A percentile compares a stretch with the other conserved stretches of the same genome.
Conservation (phyloP, 2,329 filamentous ascomycete species). For the Venturia asperata region DNA sequence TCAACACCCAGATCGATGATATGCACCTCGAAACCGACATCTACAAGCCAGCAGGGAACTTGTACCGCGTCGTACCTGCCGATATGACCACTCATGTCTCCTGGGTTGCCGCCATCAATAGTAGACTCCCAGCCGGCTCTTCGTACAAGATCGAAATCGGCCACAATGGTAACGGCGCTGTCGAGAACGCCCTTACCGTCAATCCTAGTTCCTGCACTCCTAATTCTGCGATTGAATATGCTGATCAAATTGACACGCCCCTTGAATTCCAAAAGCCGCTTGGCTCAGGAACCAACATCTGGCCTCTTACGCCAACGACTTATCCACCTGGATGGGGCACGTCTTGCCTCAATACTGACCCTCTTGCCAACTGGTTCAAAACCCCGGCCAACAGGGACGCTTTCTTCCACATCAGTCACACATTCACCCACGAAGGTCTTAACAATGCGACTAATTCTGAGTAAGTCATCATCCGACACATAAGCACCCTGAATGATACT, state of each 20-base stretch:
- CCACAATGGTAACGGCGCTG: slow-evolving; percentile 51
- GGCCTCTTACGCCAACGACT: slow-evolving; percentile 33
- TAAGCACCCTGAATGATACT: not conserved
- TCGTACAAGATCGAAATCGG: slow-evolving; percentile 48
- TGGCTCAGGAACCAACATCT: slow-evolving; percentile 45
- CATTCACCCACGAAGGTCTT: slow-evolving; percentile 6
- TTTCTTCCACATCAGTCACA: slow-evolving; percentile 17
- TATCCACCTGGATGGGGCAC: slow-evolving; percentile 6
- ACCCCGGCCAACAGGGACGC: slow-evolving; percentile 8
- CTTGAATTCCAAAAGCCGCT: slow-evolving; percentile 42
- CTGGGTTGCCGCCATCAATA: slow-evolving; percentile 40
- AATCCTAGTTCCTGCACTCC: slow-evolving; percentile 18
- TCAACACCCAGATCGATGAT: slow-evolving; percentile 51
- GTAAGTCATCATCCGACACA: slow-evolving; percentile 20
- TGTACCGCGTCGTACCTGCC: slow-evolving; percentile 41
- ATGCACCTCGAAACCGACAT: slow-evolving; percentile 42
- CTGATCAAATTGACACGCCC: slow-evolving; percentile 25
- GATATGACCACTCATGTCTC: slow-evolving; percentile 42
- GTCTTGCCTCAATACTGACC: not conserved
- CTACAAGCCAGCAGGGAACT: slow-evolving; percentile 32
- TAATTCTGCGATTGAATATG: slow-evolving; percentile 30
- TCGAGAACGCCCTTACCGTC: slow-evolving; percentile 30
- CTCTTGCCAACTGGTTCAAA: slow-evolving; percentile 10
- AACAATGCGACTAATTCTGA: slow-evolving; percentile 16
- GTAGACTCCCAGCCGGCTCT: slow-evolving; percentile 46